Evolutionary conservation across 345 rosid species (phyloP).

Genomic region (Populus davidiana): DNA sequence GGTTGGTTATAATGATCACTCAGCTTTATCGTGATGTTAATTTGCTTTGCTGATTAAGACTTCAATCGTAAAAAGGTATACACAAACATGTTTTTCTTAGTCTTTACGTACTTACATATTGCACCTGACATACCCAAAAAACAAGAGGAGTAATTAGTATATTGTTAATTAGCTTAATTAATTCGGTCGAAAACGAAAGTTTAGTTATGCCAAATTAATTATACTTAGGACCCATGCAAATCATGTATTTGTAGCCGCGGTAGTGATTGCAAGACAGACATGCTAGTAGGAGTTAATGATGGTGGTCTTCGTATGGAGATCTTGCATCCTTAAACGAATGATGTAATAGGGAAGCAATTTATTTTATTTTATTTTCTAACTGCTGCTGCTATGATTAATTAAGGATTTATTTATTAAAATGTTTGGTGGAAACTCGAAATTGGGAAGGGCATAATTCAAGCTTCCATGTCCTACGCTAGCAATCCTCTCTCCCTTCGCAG

Average conservation of each 20-base stretch:
- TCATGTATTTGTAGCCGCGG: neutral
- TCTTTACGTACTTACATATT: too few species aligned
- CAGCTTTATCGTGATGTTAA: too few species aligned
- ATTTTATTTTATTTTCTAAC: neutral
- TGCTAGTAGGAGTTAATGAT: conserved; percentile 18
- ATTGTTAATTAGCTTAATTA: too few species aligned
- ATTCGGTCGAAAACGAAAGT: neutral
- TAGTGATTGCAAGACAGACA: conserved; percentile 14
- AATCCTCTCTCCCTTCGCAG: neutral
- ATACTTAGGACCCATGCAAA: conserved; percentile 18
- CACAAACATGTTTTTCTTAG: neutral
- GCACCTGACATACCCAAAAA: too few species aligned
- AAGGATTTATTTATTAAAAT: neutral
- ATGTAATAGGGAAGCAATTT: neutral
- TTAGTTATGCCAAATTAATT: neutral
- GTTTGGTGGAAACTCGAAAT: neutral
- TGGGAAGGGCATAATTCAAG: neutral
- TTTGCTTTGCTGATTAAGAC: conserved; percentile 5
- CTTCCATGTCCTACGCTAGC: neutral
- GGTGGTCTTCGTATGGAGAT: conserved; percentile 2
- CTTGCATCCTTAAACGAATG: neutral
- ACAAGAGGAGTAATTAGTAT: too few species aligned
- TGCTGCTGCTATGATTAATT: neutral
- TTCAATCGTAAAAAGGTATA: neutral
- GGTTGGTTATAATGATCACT: neutral